phyloP scores from a whole-genome alignment of 1,139 yeast genomes.

The Magnusiomyces suaveolens region DNA sequence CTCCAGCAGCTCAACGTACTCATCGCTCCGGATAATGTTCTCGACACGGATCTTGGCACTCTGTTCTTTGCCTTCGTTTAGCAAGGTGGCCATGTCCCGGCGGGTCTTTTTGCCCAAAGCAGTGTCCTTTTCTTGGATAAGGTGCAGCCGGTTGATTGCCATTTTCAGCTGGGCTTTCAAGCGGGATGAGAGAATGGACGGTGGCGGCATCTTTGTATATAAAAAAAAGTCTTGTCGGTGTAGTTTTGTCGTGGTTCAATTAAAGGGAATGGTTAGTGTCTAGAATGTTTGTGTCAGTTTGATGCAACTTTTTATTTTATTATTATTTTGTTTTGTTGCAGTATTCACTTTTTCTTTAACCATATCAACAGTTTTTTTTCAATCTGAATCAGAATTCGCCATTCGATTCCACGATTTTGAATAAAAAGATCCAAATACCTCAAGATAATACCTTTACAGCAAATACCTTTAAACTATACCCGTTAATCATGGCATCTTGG shows the following conservation, averaged over 20 bases:
- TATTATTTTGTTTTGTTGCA: too few species aligned
- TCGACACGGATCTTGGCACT: conserved; percentile 82
- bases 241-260: conserved; percentile 3
- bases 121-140: conserved; percentile 70
- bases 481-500: conserved; percentile 42
- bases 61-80: conserved; percentile 63
- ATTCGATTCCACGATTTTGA: too few species aligned
- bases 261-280: too few species aligned
- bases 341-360: too few species aligned
- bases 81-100: conserved; percentile 61
- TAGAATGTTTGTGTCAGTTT: too few species aligned
- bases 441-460: too few species aligned
- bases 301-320: too few species aligned
- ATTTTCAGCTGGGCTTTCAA: conserved; percentile 66
- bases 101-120: conserved; percentile 78
- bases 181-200: conserved; percentile 25
- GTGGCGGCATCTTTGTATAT: background rate
- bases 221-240: background rate
- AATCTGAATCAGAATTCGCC: too few species aligned
- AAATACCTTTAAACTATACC: background rate
- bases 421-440: too few species aligned
- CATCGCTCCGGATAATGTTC: conserved; percentile 75
- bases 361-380: too few species aligned
- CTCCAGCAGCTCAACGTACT: conserved; percentile 72
- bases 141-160: conserved; percentile 70